Evolutionary conservation across 257 asterid species (phyloP), one percentile per base, ranked within the genome.

Genomic region (Parsonsia alboflavescens): DNA sequence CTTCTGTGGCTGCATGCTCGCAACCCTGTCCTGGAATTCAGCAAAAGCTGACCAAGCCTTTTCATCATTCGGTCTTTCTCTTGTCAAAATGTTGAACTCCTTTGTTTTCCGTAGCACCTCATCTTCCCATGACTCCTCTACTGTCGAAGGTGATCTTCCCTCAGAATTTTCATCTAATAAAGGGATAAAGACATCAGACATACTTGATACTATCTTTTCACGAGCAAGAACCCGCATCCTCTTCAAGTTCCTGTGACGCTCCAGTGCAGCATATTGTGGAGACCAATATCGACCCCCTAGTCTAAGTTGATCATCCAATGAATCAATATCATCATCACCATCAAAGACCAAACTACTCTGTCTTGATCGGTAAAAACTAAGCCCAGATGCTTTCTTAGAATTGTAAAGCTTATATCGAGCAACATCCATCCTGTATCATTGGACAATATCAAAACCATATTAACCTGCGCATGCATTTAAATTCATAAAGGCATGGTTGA

Each of bases 241-340:
- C 86, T 95, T 95, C 81, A 95, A 77, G 81, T 86, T 91, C 86
- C 86, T 90, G 79, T 92, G 97, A 72, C 91, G 96, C 84, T 95
- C 99, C 26, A 95, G 67, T 58, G 96, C 94, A 75, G 96, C 83
- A 79, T 88, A 86, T 56, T 86, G 87, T 7, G 93, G 89, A 62
- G 99, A 92, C 97, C 99, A 95, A 79, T 95, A 95, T 58, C 99
- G 93, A 71, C 97, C 98, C 71, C 85, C 97, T 41, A 90, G 89
- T 74, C 89, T 86, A 67, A 92, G 93, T 77, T 84, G 89, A 22
- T 53, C 72, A 75, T 92, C 97, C 73, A 95, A 77, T 6, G 82
- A 84, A 82, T 92, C 98, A 68, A 85, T 72, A 77, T 95, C 99
- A 70, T 44, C 79, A 80, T 95, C 99, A 69, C 86, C 77, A 57